A percentile compares a stretch with the other conserved stretches of the same genome.
Conservation (phyloP, 345 rosid genomes). For the Passiflora organensis region DNA sequence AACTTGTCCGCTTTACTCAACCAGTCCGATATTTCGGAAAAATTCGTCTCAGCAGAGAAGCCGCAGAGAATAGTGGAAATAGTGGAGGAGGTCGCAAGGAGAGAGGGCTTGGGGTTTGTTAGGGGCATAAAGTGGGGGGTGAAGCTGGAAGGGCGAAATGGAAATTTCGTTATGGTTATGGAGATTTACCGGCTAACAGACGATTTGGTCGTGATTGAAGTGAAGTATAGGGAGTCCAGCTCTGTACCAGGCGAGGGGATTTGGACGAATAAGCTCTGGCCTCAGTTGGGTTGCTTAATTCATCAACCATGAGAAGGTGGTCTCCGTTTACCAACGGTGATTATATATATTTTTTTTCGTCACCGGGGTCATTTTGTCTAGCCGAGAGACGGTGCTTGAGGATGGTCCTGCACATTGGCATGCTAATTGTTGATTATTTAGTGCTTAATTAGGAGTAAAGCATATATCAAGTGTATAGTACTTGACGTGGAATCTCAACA, state of each 20-base stretch:
- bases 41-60: conserved; percentile 45
- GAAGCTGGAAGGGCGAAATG: conserved; percentile 46
- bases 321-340: too few relatives aligned
- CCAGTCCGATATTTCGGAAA: conserved; percentile 34
- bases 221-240: conserved; percentile 29
- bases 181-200: conserved; percentile 55
- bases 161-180: conserved; percentile 35
- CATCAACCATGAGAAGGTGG: too few relatives aligned
- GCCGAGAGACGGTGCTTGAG: too few relatives aligned
- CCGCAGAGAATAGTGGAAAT: conserved; percentile 42
- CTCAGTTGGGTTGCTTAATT: too few relatives aligned
- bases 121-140: conserved; percentile 30
- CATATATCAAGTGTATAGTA: too few relatives aligned
- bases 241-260: conserved; percentile 19
- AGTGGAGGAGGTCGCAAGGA: conserved; percentile 36
- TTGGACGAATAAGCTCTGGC: conserved; percentile 46
- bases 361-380: too few relatives aligned
- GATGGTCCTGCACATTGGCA: too few relatives aligned
- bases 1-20: conserved; percentile 50
- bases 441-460: too few relatives aligned
- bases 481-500: too few relatives aligned
- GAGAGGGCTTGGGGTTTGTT: conserved; percentile 30
- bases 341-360: too few relatives aligned
- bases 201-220: conserved; percentile 51
- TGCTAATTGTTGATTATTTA: too few relatives aligned